These are phyloP conservation scores for Botryotinia convoluta DNA, from an alignment of 2,329 filamentous ascomycete species.

Conservation along the genomic window DNA sequence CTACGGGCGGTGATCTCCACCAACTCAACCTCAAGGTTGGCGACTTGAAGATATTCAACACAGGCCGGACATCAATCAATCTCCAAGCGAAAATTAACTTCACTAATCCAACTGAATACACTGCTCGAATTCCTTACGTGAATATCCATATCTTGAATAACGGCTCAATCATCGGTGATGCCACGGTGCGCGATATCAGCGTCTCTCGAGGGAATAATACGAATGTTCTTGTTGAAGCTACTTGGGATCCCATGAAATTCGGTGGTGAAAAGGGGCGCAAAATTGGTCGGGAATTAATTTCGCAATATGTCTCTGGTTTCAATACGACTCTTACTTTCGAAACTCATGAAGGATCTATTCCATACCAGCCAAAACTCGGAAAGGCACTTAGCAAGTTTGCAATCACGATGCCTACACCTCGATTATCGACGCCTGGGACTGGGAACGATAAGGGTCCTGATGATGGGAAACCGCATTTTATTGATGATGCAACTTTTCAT, in stretches of 20 bases:
- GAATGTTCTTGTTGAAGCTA: constrained; percentile 62
- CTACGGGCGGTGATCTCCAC: constrained; percentile 48
- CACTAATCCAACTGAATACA: constrained; percentile 87
- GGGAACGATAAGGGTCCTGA: constrained; percentile 42
- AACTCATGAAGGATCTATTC: constrained; percentile 70
- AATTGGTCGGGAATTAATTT: constrained; percentile 71
- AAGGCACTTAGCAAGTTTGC: constrained; percentile 69
- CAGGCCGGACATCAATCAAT: constrained; percentile 66
- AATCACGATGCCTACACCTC: constrained; percentile 70
- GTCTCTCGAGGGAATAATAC: constrained; percentile 70
- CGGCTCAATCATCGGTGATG: constrained; percentile 71
- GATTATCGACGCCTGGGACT: constrained; percentile 52
- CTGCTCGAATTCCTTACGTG: constrained; percentile 75
- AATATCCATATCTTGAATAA: constrained; percentile 76
- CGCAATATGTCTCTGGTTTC: constrained; percentile 81
- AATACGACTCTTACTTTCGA: constrained; percentile 78
- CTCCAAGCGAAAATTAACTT: constrained; percentile 74
- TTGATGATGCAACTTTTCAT: constrained; percentile 83
- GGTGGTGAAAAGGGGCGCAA: constrained; percentile 60
- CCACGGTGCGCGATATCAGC: constrained; percentile 61
- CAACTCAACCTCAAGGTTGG: constrained; percentile 61
- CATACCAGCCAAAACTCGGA: constrained; percentile 68
- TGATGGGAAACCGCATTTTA: constrained; percentile 62
- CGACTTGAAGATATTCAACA: constrained; percentile 69
- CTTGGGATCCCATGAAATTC: constrained; percentile 68